phyloP scores from a whole-genome alignment of 495 filamentous ascomycete genomes.

The Hypoxylon crocopeplum region DNA sequence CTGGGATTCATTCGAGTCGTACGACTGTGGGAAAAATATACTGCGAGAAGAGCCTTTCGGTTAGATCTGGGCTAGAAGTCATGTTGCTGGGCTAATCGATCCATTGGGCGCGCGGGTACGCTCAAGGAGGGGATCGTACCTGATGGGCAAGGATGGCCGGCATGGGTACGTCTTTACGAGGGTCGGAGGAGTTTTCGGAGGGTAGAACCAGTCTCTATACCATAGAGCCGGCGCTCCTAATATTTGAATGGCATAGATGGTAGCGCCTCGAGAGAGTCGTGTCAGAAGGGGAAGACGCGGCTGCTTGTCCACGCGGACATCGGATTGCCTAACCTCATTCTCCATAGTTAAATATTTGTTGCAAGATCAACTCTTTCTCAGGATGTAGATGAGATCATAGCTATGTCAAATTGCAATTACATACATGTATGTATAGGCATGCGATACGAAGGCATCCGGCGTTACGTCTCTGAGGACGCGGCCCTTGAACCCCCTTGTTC shows the following conservation, averaged over 20 bases:
- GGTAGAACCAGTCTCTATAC: slow-evolving; percentile 33
- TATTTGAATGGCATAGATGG: slow-evolving; percentile 6
- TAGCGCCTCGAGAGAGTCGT: slow-evolving; percentile 4
- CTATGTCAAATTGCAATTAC: too few relatives aligned
- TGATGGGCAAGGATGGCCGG: slow-evolving; percentile 43
- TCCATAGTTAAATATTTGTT: slow-evolving; percentile 1
- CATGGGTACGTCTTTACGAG: slow-evolving; percentile 44
- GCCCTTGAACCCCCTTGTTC: too few relatives aligned
- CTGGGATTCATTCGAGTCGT: slow-evolving; percentile 24
- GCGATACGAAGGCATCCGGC: background rate
- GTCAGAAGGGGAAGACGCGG: slow-evolving; percentile 12
- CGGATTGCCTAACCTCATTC: background rate
- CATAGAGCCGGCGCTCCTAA: slow-evolving; percentile 8
- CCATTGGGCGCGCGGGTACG: background rate
- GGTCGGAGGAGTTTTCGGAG: slow-evolving; percentile 26
- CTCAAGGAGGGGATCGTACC: slow-evolving; percentile 26
- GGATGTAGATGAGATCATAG: too few relatives aligned
- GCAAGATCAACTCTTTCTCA: too few relatives aligned
- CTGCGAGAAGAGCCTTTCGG: slow-evolving; percentile 14
- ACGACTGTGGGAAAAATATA: slow-evolving; percentile 46
- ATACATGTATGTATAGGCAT: background rate
- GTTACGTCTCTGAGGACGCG: slow-evolving; percentile 16
- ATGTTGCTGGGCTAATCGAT: background rate
- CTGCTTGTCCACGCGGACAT: slow-evolving; percentile 9
- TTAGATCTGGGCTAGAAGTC: background rate